Percentiles rank a stretch among this genome's conserved stretches.
These are phyloP conservation scores for Phytomonas sp. DNA, from an alignment of 208 protist species.

Conservation along the genomic window DNA sequence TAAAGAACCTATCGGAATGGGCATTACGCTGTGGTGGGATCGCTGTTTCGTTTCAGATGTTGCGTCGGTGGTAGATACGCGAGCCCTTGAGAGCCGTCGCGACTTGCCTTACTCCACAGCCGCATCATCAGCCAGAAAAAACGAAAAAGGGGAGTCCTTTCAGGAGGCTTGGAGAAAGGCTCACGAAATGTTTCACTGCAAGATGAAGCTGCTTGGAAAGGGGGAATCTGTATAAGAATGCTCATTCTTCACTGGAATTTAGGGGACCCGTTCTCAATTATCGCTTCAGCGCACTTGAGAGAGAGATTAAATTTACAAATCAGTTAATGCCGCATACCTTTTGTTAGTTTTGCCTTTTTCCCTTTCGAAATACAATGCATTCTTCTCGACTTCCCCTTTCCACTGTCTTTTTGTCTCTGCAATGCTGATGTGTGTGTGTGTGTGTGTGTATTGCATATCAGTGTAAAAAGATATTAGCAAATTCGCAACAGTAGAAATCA, in stretches of 20 bases:
- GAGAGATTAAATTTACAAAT: conserved; percentile 1
- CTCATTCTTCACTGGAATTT: neutral
- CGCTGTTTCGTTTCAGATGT: conserved; percentile 52
- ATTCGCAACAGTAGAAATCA: too few relatives aligned
- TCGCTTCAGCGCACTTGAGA: neutral
- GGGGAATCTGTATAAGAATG: neutral
- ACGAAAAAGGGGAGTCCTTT: conserved; percentile 27
- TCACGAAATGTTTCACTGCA: conserved; percentile 55
- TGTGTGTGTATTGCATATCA: too few relatives aligned
- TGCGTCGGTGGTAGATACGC: conserved; percentile 38
- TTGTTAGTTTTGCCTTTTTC: conserved; percentile 14
- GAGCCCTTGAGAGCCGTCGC: conserved; percentile 26
- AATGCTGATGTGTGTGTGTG: too few relatives aligned
- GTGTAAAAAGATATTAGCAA: too few relatives aligned
- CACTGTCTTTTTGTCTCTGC: too few relatives aligned
- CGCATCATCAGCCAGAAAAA: neutral
- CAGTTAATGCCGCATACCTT: conserved; percentile 6
- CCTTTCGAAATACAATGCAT: neutral
- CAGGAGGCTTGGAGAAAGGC: conserved; percentile 50
- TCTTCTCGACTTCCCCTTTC: too few relatives aligned
- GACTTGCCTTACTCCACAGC: conserved; percentile 11
- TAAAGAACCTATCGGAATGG: conserved; percentile 49
- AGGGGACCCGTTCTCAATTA: neutral
- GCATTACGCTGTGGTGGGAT: conserved; percentile 73
- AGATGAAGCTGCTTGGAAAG: conserved; percentile 24